phyloP scores from a whole-genome alignment of 257 asterid species.

The Buddleja alternifolia region DNA sequence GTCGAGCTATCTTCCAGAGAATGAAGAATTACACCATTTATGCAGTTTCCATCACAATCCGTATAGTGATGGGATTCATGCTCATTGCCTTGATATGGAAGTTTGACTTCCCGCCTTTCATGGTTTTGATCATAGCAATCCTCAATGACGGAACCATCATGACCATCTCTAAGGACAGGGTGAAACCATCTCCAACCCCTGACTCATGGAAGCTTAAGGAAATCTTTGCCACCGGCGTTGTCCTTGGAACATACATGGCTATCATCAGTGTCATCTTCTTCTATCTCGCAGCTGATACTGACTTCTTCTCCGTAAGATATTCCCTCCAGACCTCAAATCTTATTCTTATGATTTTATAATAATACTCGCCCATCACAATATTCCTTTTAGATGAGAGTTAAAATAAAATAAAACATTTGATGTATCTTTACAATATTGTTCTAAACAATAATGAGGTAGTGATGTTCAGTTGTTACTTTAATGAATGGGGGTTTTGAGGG shows the following conservation, averaged over 20 bases:
- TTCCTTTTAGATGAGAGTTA: no score
- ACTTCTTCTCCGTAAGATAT: slow-evolving; percentile 51
- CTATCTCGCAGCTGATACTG: slow-evolving; percentile 44
- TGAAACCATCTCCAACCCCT: slow-evolving; percentile 58
- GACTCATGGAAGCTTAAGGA: slow-evolving; percentile 66
- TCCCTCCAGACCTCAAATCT: neutral
- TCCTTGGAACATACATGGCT: slow-evolving; percentile 59
- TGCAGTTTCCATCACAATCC: slow-evolving; percentile 63
- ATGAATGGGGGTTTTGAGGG: no score
- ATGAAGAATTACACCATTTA: slow-evolving; percentile 84
- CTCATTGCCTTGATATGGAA: slow-evolving; percentile 60
- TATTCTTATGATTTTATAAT: no score
- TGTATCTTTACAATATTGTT: no score
- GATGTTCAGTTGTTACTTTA: no score
- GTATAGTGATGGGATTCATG: slow-evolving; percentile 60
- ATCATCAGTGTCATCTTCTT: slow-evolving; percentile 53
- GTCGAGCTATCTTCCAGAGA: slow-evolving; percentile 90
- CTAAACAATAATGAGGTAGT: no score
- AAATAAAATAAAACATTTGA: no score
- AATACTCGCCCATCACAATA: no score
- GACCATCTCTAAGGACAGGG: slow-evolving; percentile 70
- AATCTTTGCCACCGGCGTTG: slow-evolving; percentile 58
- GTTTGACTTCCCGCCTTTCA: slow-evolving; percentile 63
- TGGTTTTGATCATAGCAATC: slow-evolving; percentile 59
- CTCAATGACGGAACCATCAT: slow-evolving; percentile 67